Evolutionary conservation across 2,329 filamentous ascomycete genomes (phyloP), one percentile per base, ranked within the genome.

Genomic region (Capronia coronata): DNA sequence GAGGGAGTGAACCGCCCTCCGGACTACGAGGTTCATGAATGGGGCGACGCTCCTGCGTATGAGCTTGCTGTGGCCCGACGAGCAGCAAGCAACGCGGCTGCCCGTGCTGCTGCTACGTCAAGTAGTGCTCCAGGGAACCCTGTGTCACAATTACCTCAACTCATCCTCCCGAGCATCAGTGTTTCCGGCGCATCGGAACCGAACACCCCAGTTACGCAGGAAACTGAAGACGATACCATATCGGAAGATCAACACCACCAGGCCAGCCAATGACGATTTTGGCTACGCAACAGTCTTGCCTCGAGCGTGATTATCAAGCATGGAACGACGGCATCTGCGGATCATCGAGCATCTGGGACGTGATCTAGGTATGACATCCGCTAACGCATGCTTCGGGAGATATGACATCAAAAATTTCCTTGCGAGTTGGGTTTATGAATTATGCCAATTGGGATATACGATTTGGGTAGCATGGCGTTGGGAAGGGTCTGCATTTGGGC

Each of bases 21-120:
- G 2, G 65, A 70, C 1, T 72, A 72, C 43, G 69, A 71, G 2
- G 56, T 66, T 21, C 52, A 69, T 21, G 54, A 59, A 13, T 70
- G 68, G 68, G 70, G 69, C 25, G 68, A 71, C 18, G 69, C 68
- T 8, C 70, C 70, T 9, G 63, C 68, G 0, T 72, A 72, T 48
- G 49, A 55, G 44, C 56, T 55, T 32, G 48, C 51, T 14, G 41
- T 58, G 5, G 54, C 56, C n/a, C 51, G 54, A 13, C 54, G 54
- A n/a, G 48, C 54, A 21, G 56, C 56, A 14, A 55, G 53, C 19
- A 54, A 47, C 18, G 55, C 52, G 18, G 49, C 48, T 21, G 46
- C 47, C 27, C 50, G 48, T 11, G 37, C 46, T 25, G 29, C 54
- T 22, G 53, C 41, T n/a, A 21, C 39, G 13, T 41, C 48, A 13